These are phyloP conservation scores for Clonostachys chloroleuca DNA, from an alignment of 2,329 filamentous ascomycete species.

Conservation along the genomic window DNA sequence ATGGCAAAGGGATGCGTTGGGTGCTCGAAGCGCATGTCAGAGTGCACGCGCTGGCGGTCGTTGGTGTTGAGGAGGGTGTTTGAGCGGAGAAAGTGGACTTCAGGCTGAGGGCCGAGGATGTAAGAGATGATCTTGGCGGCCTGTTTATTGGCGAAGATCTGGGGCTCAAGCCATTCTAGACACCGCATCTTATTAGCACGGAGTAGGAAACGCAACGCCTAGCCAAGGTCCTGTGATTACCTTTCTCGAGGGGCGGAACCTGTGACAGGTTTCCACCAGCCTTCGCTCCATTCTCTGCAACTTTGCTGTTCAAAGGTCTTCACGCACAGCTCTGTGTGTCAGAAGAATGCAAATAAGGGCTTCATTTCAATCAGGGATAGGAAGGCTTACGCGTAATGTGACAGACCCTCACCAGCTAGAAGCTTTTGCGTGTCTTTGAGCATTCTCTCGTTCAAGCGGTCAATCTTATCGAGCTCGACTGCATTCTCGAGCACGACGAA, in stretches of 20 bases:
- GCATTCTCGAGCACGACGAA: constrained; percentile 15
- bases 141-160: constrained; percentile 20
- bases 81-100: constrained; percentile 13
- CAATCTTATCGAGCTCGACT: constrained; percentile 15
- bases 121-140: constrained; percentile 8
- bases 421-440: constrained; percentile 13
- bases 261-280: constrained; percentile 13
- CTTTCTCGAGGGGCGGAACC: constrained; percentile 11
- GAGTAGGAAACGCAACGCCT: too few relatives aligned
- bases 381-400: constrained; percentile 5
- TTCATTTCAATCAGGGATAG: background rate
- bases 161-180: constrained; percentile 12
- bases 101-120: constrained; percentile 11
- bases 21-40: constrained; percentile 5
- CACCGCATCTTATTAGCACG: background rate
- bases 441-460: constrained; percentile 15
- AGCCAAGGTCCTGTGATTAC: background rate
- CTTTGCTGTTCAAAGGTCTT: constrained; percentile 11
- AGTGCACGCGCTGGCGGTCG: constrained; percentile 4
- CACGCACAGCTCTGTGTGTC: background rate
- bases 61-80: constrained; percentile 9
- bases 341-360: background rate
- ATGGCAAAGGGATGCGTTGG: constrained; percentile 4
- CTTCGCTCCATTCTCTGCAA: constrained; percentile 8
- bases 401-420: constrained; percentile 7